These are phyloP conservation scores for Cnidoscolus chayamansa DNA, from an alignment of 441 rosid species.

Conservation along the genomic window DNA sequence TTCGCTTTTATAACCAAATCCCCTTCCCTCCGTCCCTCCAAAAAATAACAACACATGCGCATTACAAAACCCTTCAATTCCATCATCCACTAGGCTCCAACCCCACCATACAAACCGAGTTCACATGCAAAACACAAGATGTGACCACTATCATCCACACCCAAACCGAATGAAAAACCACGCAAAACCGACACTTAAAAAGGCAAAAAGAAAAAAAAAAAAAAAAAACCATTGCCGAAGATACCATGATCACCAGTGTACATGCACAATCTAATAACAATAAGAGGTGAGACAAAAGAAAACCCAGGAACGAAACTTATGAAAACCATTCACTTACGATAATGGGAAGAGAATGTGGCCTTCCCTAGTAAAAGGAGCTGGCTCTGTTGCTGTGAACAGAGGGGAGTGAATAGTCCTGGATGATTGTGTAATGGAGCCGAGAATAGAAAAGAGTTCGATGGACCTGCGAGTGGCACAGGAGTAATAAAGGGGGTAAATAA, in stretches of 20 bases:
- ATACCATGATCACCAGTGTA: constrained; percentile 20
- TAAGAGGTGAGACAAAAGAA: neutral
- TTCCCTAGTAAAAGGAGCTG: constrained; percentile 11
- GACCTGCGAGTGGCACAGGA: neutral
- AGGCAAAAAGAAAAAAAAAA: neutral
- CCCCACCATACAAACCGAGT: constrained; percentile 11
- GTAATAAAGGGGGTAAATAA: constrained; percentile 2
- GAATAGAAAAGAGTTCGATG: neutral
- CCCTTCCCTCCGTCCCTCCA: neutral
- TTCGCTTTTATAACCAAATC: constrained; percentile 4
- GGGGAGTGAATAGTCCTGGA: neutral
- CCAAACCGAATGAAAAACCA: neutral
- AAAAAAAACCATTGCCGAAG: neutral
- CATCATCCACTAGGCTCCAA: constrained; percentile 13
- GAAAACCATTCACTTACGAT: constrained; percentile 25
- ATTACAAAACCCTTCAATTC: constrained; percentile 23
- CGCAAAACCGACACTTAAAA: constrained; percentile 2
- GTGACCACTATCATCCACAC: neutral
- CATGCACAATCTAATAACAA: constrained; percentile 6
- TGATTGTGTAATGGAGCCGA: neutral
- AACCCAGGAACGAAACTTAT: neutral
- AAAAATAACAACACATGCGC: constrained; percentile 17
- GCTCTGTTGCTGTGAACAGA: constrained; percentile 1
- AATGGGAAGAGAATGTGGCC: constrained; percentile 29
- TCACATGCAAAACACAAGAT: constrained; percentile 20